Base-by-base conservation (phyloP, 176 grass and related monocot genomes). In the Zoysia japonica region DNA sequence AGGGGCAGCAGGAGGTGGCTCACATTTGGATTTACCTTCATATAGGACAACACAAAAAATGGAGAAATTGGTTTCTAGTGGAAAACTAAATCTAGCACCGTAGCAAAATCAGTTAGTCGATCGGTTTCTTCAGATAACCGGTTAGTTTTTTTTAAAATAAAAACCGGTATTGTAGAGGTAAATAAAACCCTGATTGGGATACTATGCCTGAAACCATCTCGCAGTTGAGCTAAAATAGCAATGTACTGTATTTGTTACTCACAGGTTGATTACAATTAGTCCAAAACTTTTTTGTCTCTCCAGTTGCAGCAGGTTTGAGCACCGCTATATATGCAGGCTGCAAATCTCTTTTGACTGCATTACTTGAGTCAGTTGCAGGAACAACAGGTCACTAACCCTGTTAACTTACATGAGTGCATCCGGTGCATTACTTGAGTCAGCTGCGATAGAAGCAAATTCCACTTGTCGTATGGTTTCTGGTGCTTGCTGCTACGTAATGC, bases 21-120 rank as follows among this genome's bases (percentile, higher is more conserved):
- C 72, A 76, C 71, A 76, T 92, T 91, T 75, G 89, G 78, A 87
- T 72, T 92, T 84, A 86, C 85, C 93, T 96, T 72, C 73, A 78
- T 48, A 87, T 13, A 67, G 61, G 77, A 91, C 60, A 87, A 72
- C 19, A 69, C 17, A 72, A 64, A 83, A 70, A 83, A 67, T 77
- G 14, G 35, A 40, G n/a, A n/a, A 28, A 0, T 28, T 28, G 28
- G 28, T 28, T 28, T 28, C 0, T 28, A 28, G 28, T 28, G 0
- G 0, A 28, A 28, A 28, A 28, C 28, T 28, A 28, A 28, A 28
- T 28, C 28, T 28, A 28, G 28, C 28, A 0, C 28, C 0, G 28
- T 28, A 28, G 0, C 28, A 28, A 28, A 28, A 0, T 28, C 28
- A 28, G 0, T 28, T 28, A 28, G 28, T 28, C 28, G 28, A 28